Conservation (phyloP, 495 filamentous ascomycete genomes). For the Parathielavia appendiculata region DNA sequence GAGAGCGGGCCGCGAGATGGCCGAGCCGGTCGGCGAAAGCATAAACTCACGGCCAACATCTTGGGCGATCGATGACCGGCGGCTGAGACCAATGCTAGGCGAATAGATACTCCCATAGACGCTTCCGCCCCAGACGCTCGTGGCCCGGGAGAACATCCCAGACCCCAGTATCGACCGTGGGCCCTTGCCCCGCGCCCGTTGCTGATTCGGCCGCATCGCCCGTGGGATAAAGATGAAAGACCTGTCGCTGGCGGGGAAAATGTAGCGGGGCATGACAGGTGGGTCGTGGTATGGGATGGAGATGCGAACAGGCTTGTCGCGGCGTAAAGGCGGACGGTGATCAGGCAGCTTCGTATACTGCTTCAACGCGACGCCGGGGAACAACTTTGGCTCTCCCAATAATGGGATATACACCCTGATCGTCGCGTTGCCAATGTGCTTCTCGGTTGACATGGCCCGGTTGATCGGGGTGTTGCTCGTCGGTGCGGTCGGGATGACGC, state of each 20-base stretch:
- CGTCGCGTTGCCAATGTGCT: constrained; percentile 69
- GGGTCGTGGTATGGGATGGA: constrained; percentile 65
- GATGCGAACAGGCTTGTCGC: constrained; percentile 94
- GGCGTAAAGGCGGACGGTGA: constrained; percentile 87
- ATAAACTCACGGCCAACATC: constrained; percentile 67
- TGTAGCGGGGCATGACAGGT: constrained; percentile 65
- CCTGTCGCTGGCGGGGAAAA: constrained; percentile 80
- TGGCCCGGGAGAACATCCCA: constrained; percentile 64
- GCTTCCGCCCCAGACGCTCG: constrained; percentile 66
- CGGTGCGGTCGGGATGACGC: constrained; percentile 41
- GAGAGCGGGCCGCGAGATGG: constrained; percentile 60
- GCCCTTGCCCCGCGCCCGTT: constrained; percentile 63
- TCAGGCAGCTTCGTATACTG: constrained; percentile 91
- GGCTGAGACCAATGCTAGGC: constrained; percentile 86
- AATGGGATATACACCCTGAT: constrained; percentile 70
- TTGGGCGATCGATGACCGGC: constrained; percentile 80
- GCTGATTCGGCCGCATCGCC: constrained; percentile 86
- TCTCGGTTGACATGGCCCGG: constrained; percentile 53
- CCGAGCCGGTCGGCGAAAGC: constrained; percentile 72
- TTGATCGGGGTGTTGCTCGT: constrained; percentile 48
- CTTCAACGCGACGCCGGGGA: constrained; percentile 68
- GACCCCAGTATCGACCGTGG: constrained; percentile 61
- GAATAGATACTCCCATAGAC: constrained; percentile 76
- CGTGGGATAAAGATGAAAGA: constrained; percentile 98
- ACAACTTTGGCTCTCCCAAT: constrained; percentile 64